Evolutionary conservation across 805 yeast species (phyloP).

Genomic region (Ogataea salicorniae): DNA sequence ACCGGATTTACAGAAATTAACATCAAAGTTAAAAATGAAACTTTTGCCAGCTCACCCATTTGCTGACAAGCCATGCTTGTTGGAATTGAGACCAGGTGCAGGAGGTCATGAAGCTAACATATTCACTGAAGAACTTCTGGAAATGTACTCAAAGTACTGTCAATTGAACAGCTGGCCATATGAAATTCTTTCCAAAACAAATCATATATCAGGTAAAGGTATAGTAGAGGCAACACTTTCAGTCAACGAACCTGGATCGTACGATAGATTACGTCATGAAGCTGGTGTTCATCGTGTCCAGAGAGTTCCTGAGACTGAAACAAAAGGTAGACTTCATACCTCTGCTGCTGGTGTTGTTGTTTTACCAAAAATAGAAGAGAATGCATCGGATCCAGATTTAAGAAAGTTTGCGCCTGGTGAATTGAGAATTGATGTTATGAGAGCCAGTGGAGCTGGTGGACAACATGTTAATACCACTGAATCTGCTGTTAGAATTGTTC

Average conservation of each 20-base stretch:
- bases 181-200: constrained; percentile 51
- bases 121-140: constrained; percentile 72
- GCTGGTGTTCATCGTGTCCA: constrained; percentile 97
- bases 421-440: constrained; percentile 91
- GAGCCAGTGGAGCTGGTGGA: constrained; percentile 96
- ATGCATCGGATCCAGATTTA: constrained; percentile 36
- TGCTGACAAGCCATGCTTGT: constrained; percentile 67
- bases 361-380: constrained; percentile 69
- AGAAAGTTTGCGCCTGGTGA: constrained; percentile 80
- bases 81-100: constrained; percentile 91
- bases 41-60: constrained; percentile 75
- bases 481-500: constrained; percentile 91
- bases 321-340: constrained; percentile 91
- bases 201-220: constrained; percentile 59
- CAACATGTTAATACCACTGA: constrained; percentile 98
- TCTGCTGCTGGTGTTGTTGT: constrained; percentile 96
- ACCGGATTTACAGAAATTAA: constrained; percentile 40
- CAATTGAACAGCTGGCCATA: constrained; percentile 61
- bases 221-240: constrained; percentile 70
- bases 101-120: constrained; percentile 94
- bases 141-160: constrained; percentile 78
- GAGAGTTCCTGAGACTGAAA: constrained; percentile 87
- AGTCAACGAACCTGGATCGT: constrained; percentile 73
- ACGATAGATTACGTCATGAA: constrained; percentile 68
- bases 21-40: constrained; percentile 45